Evolutionary conservation across 2,329 filamentous ascomycete genomes (phyloP), one percentile per base, ranked within the genome.

Genomic region (Thielaviopsis populi): DNA sequence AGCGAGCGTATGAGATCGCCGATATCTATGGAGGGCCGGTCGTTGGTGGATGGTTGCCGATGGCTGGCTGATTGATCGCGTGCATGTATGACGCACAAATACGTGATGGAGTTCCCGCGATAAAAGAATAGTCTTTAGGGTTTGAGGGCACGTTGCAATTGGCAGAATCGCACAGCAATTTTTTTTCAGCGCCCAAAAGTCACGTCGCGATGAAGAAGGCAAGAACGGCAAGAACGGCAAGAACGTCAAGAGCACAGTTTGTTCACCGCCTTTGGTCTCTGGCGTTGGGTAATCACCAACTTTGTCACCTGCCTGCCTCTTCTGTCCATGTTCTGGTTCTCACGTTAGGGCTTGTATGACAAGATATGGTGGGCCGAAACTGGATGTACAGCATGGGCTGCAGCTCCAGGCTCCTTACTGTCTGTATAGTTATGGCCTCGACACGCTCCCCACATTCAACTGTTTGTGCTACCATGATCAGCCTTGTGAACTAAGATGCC

Each of bases 331-430:
- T 3, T 19, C n/a, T n/a, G n/a, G n/a, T n/a, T 33, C 17, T 27
- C 24, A 33, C 27, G 17, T 17, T 37, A 33, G 50, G n/a, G 7
- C 11, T 30, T 48, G 15, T 24, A 13, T 43, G 24, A 37, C 33
- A 37, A 37, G 22, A 59, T 37, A 58, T 46, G 30, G 37, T 63
- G 63, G 42, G 41, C 42, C 46, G 53, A 64, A 64, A 64, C 10
- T 64, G 10, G 5, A 30, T 19, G 24, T 61, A 61, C 63, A 58
- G 24, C 22, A 2, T 42, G 41, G 11, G 19, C 41, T 13, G 11
- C 10, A 27, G 13, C 15, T 58, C 22, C 4, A 3, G 11, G 24
- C 7, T 24, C 17, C 41, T 22, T 15, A 8, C 33, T 53, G 58
- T 64, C 33, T 2, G 22, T 15, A 53, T 42, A 61, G 2, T 64